Evolutionary conservation across 805 yeast species (phyloP), one percentile per base, ranked within the genome.

Genomic region (Candida chauliodis): DNA sequence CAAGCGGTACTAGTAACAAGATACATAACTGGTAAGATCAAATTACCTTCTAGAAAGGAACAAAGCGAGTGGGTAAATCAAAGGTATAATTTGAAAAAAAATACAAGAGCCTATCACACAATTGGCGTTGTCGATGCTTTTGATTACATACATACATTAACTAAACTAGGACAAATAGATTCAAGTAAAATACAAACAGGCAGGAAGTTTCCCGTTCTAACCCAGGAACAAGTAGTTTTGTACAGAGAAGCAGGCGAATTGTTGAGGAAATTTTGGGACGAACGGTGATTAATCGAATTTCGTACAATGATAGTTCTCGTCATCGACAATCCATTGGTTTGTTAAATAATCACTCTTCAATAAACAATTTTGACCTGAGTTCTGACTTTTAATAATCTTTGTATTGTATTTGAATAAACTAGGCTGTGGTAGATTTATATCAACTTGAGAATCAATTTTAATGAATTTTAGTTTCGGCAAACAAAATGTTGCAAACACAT

Each of bases 1-100:
- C 93, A 85, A 52, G 87, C 84, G 0, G 67, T 79, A 6, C 71
- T 80, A 51, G 63, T 84, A 21, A 75, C 84, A 2, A 67, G 88
- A 41, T 77, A 79, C 2, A 77, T 83, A 61, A 55, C 76, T 4
- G 80, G 80, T 0, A 66, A 78, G 30, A 53, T 84, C 2, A 9
- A 46, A 11, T 56, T 81, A 10, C 88, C 89, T 1, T 29, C 69
- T 0, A 44, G 47, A 13, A 62, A 60, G 17, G 71, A 63, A n/a
- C 81, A 79, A 77, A 46, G 50, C 25, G 44, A 52, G 24, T 72
- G 72, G 58, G 73, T 73, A 31, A 37, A 49, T 4, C 48, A 61
- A 18, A 58, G 74, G 22, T 55, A 68, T 9, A 59, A 56, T 11
- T 46, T 38, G 5, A 67, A 72, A 41, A 85, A 84, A 5, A 32